phyloP scores from a whole-genome alignment of 768 basidiomycete species.

The Russula dissimulans region DNA sequence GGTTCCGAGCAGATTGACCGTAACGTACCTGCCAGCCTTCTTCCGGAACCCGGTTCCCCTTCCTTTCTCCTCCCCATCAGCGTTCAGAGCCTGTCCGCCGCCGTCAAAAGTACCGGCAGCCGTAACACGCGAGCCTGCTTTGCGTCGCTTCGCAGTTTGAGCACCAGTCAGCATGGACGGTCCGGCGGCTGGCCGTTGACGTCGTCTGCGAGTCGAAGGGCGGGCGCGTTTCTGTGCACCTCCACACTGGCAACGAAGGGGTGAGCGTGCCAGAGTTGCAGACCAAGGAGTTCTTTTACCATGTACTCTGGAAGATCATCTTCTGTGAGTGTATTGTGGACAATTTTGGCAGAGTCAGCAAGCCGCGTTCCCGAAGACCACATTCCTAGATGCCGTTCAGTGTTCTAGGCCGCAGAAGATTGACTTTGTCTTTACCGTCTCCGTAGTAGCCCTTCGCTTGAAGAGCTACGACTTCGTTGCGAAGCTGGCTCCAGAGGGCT shows the following conservation, averaged over 20 bases:
- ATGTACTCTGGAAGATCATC: conserved; percentile 71
- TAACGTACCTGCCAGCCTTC: conserved; percentile 51
- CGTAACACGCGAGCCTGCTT: conserved; percentile 61
- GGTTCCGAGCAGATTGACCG: not conserved
- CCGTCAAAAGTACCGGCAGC: conserved; percentile 52
- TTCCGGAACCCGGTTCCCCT: conserved; percentile 61
- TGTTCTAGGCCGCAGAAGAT: too few species aligned
- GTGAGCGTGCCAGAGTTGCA: not conserved
- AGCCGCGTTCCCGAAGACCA: conserved; percentile 75
- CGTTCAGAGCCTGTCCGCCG: conserved; percentile 41
- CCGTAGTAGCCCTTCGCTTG: conserved; percentile 74
- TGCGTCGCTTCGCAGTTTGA: conserved; percentile 59
- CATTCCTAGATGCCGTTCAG: conserved; percentile 41
- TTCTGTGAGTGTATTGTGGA: conserved; percentile 40
- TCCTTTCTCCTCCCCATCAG: conserved; percentile 31
- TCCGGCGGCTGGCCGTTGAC: conserved; percentile 33
- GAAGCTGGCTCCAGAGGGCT: conserved; percentile 58
- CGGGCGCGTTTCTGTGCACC: conserved; percentile 62
- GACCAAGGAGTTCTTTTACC: conserved; percentile 31
- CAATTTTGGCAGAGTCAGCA: conserved; percentile 49
- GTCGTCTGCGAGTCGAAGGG: conserved; percentile 40
- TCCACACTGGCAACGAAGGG: conserved; percentile 48
- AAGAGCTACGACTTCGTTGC: conserved; percentile 56
- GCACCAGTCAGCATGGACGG: conserved; percentile 50
- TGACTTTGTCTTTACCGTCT: conserved; percentile 44